phyloP scores from a whole-genome alignment of 805 yeast species.

The Hanseniaspora nectarophila region DNA sequence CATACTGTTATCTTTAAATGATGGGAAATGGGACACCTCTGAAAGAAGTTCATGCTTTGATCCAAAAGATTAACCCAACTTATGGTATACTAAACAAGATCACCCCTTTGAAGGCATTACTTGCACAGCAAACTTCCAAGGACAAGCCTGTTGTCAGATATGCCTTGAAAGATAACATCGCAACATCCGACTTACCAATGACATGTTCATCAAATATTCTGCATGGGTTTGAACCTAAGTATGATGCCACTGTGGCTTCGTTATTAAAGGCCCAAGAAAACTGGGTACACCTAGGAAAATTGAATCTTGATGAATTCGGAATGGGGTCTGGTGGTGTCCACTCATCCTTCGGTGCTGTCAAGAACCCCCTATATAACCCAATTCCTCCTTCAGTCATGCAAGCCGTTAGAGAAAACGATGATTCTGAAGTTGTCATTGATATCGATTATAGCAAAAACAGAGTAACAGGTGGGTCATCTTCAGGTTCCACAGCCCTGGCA shows the following conservation, averaged over 20 bases:
- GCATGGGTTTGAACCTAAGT: slow-evolving; percentile 55
- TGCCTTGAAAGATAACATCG: slow-evolving; percentile 72
- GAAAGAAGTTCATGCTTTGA: neutral
- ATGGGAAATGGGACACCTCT: neutral
- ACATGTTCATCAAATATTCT: slow-evolving; percentile 70
- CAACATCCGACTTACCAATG: slow-evolving; percentile 52
- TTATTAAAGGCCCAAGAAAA: slow-evolving; percentile 45
- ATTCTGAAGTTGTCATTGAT: neutral
- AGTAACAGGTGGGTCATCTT: slow-evolving; percentile 84
- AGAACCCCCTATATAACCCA: slow-evolving; percentile 37
- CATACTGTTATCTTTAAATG: too few species aligned
- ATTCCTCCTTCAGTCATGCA: neutral
- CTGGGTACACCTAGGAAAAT: slow-evolving; percentile 51
- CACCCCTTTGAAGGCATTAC: neutral
- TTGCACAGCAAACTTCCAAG: neutral
- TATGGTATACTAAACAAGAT: slow-evolving; percentile 9
- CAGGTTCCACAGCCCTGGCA: slow-evolving; percentile 92
- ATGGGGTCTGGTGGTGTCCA: slow-evolving; percentile 74
- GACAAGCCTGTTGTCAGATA: slow-evolving; percentile 1
- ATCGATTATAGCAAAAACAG: slow-evolving; percentile 24
- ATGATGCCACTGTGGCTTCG: slow-evolving; percentile 58
- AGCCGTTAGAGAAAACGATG: neutral
- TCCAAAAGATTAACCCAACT: neutral
- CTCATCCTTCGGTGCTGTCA: slow-evolving; percentile 45
- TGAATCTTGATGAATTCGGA: slow-evolving; percentile 93